phyloP scores from a whole-genome alignment of 2,329 filamentous ascomycete species.

The Penicillium sp. region DNA sequence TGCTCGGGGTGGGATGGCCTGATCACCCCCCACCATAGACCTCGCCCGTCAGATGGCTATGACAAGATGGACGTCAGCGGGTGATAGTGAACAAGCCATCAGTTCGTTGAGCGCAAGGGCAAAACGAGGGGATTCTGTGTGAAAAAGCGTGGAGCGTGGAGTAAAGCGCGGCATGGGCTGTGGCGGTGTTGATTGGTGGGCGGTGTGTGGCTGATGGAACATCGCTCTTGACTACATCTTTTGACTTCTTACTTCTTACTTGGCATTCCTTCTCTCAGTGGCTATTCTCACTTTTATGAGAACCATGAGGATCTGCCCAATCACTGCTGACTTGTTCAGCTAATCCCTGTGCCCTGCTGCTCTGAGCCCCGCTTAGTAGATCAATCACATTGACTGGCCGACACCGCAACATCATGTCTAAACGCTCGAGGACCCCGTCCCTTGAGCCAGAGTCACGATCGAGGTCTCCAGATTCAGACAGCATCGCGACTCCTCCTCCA shows the following conservation, averaged over 20 bases:
- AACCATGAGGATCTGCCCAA: too few relatives aligned
- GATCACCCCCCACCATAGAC: conserved; percentile 48
- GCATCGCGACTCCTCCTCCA: conserved; percentile 12
- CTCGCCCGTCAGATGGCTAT: conserved; percentile 55
- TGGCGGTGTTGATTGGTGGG: conserved; percentile 4
- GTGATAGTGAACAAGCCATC: conserved; percentile 52
- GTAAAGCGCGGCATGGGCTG: conserved; percentile 13
- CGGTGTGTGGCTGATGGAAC: conserved; percentile 1
- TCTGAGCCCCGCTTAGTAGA: conserved; percentile 17
- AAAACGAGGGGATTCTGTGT: not conserved
- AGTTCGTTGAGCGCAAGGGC: conserved; percentile 17
- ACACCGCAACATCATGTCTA: conserved; percentile 47
- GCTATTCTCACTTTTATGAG: too few relatives aligned
- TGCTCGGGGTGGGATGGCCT: conserved; percentile 26
- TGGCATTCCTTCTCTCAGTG: too few relatives aligned
- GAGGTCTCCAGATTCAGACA: conserved; percentile 27
- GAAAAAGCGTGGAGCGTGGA: conserved; percentile 13
- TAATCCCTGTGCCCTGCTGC: conserved; percentile 8
- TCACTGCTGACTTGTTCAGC: not conserved
- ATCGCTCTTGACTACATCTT: too few relatives aligned
- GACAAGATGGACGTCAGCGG: conserved; percentile 46
- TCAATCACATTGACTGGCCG: conserved; percentile 19
- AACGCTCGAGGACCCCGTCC: conserved; percentile 51
- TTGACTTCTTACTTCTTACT: too few relatives aligned
- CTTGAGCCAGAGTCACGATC: conserved; percentile 26